Evolutionary conservation across 2,329 filamentous ascomycete genomes (phyloP).

Genomic region (Coleophoma cylindrospora): DNA sequence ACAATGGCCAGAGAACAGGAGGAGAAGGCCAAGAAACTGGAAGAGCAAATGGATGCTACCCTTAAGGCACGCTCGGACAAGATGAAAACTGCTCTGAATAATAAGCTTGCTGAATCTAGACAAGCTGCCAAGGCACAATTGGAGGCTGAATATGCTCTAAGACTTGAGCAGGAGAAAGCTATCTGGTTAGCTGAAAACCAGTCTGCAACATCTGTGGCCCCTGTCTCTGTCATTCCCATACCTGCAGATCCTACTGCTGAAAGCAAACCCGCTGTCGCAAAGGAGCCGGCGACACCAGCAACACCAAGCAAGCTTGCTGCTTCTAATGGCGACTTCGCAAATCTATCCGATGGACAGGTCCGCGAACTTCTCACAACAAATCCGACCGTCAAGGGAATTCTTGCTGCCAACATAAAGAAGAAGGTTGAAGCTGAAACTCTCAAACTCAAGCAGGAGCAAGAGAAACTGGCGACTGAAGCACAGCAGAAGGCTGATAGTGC

Average conservation of each 20-base stretch:
- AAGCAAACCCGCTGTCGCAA: constrained; percentile 1
- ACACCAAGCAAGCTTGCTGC: constrained; percentile 16
- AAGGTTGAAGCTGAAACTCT: constrained; percentile 63
- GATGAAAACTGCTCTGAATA: constrained; percentile 64
- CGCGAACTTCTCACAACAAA: constrained; percentile 51
- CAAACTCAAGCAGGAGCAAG: constrained; percentile 47
- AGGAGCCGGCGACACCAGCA: constrained; percentile 11
- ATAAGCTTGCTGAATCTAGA: constrained; percentile 56
- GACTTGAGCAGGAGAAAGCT: constrained; percentile 57
- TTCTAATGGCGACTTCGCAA: constrained; percentile 21
- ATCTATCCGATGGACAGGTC: constrained; percentile 46
- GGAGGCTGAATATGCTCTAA: constrained; percentile 38
- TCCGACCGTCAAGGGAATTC: constrained; percentile 50
- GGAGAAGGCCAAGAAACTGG: constrained; percentile 49
- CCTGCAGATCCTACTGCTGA: constrained; percentile 30
- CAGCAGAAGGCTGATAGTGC: constrained; percentile 32
- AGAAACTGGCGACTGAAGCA: constrained; percentile 39
- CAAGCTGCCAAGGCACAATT: constrained; percentile 48
- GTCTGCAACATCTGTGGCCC: constrained; percentile 14
- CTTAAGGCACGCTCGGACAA: constrained; percentile 62
- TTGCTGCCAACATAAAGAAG: constrained; percentile 61
- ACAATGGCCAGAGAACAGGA: constrained; percentile 60
- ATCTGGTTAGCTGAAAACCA: constrained; percentile 54
- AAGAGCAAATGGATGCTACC: constrained; percentile 54
- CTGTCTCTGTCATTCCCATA: constrained; percentile 28